Evolutionary conservation across 108 stramenopile genomes (phyloP), one percentile per base, ranked within the genome.

Genomic region (Ochromonas danica): DNA sequence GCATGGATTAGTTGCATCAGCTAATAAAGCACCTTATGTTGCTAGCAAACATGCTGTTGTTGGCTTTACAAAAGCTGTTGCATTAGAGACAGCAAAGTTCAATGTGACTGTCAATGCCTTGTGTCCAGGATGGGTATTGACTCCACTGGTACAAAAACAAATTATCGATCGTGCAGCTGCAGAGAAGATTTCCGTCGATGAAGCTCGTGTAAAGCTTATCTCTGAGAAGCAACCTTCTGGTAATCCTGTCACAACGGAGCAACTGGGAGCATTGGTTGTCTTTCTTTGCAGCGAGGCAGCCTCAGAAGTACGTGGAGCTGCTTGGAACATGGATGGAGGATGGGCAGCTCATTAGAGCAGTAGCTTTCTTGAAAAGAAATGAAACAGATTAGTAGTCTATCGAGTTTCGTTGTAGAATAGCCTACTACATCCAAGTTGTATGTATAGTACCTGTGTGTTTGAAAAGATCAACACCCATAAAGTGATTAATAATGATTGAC

Each of bases 21-120:
- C 60, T 2, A 30, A 80, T 43, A 83, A 83, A 61, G 70, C 83
- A 39, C 78, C 83, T 35, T 83, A 79, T 79, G 81, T 82, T 28
- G 82, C 89, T 0, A 82, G 87, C 65, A 92, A 92, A 82, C 88
- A 89, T 0, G 91, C 89, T 10, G 90, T 92, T 2, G 89, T 92
- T 78, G 90, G 89, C 1, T 78, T 92, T 1, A 90, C 89, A 3
- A 91, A 91, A 78, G 87, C 88, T 1, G 70, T 91, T n/a, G 91
- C 89, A 27, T 90, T 90, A 62, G 91, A 92, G 62, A 89, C 89
- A 71, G 91, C 90, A 22, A 42, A 88, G 40, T 83, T 79, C 70
- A 90, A 90, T 43, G 88, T 92, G 40, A 90, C 90, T 0, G 86
- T 84, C 74, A 92, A 92, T 77, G 86, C 89, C 39, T 80, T 92